Conservation (phyloP, 164 flowering plant genomes). For the Macadamia tetraphylla region DNA sequence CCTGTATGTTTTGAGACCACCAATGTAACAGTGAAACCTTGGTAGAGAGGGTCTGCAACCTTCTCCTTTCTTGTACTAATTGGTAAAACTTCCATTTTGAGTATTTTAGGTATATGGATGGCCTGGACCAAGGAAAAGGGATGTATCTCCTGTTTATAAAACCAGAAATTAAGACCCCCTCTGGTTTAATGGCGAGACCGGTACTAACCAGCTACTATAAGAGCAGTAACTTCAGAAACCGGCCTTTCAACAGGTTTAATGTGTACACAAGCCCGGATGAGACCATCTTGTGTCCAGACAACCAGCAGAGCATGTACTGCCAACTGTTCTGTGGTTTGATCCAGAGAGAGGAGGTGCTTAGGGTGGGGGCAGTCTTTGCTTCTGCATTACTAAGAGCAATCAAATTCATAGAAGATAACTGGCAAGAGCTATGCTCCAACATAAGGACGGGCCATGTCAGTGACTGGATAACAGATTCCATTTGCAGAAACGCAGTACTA, state of each 20-base stretch:
- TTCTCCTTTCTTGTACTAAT: not conserved
- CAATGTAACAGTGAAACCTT: not conserved
- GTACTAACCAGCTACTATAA: slow-evolving; percentile 18
- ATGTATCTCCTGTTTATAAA: slow-evolving; percentile 29
- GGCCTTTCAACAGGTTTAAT: slow-evolving; percentile 10
- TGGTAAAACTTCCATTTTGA: not conserved
- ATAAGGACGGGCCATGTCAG: slow-evolving; percentile 32
- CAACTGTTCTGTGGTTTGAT: slow-evolving; percentile 51
- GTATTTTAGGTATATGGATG: slow-evolving; percentile 31
- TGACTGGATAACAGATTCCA: slow-evolving; percentile 25
- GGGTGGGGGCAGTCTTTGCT: slow-evolving; percentile 53
- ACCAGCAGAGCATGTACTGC: slow-evolving; percentile 47
- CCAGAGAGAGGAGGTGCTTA: slow-evolving; percentile 33
- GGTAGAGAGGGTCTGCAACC: slow-evolving; percentile 25
- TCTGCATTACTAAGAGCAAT: slow-evolving; percentile 52
- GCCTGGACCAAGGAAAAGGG: slow-evolving; percentile 35
- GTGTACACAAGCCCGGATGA: slow-evolving; percentile 16
- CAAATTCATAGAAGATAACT: slow-evolving; percentile 40
- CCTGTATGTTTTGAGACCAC: not conserved
- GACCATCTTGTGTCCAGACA: slow-evolving; percentile 36
- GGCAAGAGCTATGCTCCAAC: slow-evolving; percentile 28
- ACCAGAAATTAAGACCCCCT: slow-evolving; percentile 12
- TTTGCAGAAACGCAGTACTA: slow-evolving; percentile 24
- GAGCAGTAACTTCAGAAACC: slow-evolving; percentile 10
- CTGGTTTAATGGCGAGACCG: slow-evolving; percentile 16